Conservation (phyloP, 2,329 filamentous ascomycete genomes). For the Emmonsia crescens region DNA sequence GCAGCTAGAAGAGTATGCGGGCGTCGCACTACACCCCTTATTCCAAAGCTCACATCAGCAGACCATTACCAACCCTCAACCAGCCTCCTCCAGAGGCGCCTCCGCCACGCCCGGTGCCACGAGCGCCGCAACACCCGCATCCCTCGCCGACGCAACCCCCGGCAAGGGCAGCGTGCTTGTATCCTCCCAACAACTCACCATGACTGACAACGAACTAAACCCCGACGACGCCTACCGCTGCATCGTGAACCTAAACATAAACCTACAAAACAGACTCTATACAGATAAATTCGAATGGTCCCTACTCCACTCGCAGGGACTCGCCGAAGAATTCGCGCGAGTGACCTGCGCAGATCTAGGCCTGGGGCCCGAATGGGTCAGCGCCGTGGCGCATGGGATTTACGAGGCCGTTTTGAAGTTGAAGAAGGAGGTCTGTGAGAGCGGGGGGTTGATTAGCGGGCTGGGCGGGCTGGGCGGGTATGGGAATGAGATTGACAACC, state of each 20-base stretch:
- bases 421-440: slow-evolving; percentile 95
- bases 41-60: slow-evolving; percentile 50
- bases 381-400: slow-evolving; percentile 88
- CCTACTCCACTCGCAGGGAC: slow-evolving; percentile 77
- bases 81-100: slow-evolving; percentile 40
- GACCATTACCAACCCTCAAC: slow-evolving; percentile 5
- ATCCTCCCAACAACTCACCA: slow-evolving; percentile 17
- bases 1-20: slow-evolving; percentile 91
- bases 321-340: slow-evolving; percentile 84
- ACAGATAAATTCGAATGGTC: slow-evolving; percentile 99
- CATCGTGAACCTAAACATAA: slow-evolving; percentile 82
- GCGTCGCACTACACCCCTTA: slow-evolving; percentile 82
- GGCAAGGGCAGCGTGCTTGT: slow-evolving; percentile 5
- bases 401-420: slow-evolving; percentile 86
- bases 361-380: slow-evolving; percentile 82
- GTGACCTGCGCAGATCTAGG: slow-evolving; percentile 88
- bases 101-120: slow-evolving; percentile 15
- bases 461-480: slow-evolving; percentile 58
- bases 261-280: slow-evolving; percentile 81
- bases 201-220: slow-evolving; percentile 65
- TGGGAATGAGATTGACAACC: slow-evolving; percentile 69
- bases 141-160: slow-evolving; percentile 4
- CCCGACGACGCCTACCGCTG: slow-evolving; percentile 93
- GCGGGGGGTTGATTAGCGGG: slow-evolving; percentile 70
- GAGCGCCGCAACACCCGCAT: slow-evolving; percentile 20